Evolutionary conservation across 371 early-diverging fungal species (phyloP), one percentile per base, ranked within the genome.

Genomic region (Lichtheimia ornata): DNA sequence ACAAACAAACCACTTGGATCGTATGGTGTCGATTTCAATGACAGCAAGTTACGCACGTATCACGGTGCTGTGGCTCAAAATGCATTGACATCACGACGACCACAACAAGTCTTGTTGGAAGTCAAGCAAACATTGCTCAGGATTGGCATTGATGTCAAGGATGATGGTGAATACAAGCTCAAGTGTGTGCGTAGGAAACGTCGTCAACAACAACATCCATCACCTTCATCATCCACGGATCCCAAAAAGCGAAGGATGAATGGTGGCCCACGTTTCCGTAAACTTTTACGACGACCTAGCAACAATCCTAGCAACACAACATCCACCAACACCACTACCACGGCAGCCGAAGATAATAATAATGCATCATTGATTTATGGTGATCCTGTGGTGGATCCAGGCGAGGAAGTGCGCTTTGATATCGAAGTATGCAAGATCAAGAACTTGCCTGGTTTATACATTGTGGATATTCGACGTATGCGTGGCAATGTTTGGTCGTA

Each of bases 401-500:
- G 91, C 25, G 92, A 90, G 41, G 93, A 92, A 72, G 85, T 94
- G 14, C 82, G 91, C 15, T 89, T 96, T 74, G 85, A 89, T 44
- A 86, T 97, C 14, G 95, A 95, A 74, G 63, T 97, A 40, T 94
- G 95, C 76, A 87, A 85, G 64, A 88, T 97, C 71, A 92, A 93
- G 74, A 94, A 95, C 71, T 70, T 96, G 58, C 86, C 84, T 44
- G 93, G 91, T 25, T 83, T 96, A n/a, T 93, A 90, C 73, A 91
- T 94, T 63, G 94, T 97, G 40, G 93, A 94, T 67, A 86, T 97
- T 70, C 88, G 94, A 66, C 87, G 97, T 53, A 79, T 91, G 76
- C 86, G 90, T 62, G 97, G 97, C 58, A 95, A 94, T 72, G 84
- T 92, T 28, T 97, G 96, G 97, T 84, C 88, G 0, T 97, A 94